phyloP scores from a whole-genome alignment of 176 grass and related monocot genomes.

The Hyparrhenia diplandra region DNA sequence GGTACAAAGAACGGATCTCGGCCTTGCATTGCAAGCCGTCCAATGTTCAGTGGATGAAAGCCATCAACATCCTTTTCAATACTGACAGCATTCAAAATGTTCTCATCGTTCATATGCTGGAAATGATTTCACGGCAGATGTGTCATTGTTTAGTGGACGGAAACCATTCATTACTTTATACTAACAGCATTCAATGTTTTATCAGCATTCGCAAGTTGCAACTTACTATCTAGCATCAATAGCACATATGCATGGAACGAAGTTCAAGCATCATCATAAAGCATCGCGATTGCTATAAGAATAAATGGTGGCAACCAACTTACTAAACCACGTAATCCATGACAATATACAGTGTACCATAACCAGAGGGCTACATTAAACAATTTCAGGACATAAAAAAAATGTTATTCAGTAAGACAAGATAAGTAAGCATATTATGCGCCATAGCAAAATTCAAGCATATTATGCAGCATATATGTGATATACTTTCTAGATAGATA shows the following conservation, averaged over 20 bases:
- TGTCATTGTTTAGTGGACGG: conserved; percentile 45
- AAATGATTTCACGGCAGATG: conserved; percentile 18
- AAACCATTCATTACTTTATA: conserved; percentile 60
- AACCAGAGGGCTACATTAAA: neutral
- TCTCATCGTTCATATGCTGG: conserved; percentile 97
- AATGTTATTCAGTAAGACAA: neutral
- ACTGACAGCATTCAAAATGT: conserved; percentile 76
- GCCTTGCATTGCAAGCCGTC: conserved; percentile 94
- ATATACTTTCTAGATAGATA: neutral
- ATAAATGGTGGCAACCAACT: neutral
- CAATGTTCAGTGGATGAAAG: conserved; percentile 97
- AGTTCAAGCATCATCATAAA: neutral
- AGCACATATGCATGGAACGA: neutral
- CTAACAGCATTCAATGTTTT: conserved; percentile 49
- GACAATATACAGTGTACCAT: neutral
- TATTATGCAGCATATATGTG: neutral
- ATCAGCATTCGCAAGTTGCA: conserved; percentile 62
- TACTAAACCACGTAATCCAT: neutral
- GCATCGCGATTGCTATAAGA: neutral
- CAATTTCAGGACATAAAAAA: neutral
- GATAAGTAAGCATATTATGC: neutral
- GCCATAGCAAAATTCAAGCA: neutral
- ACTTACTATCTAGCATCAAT: neutral
- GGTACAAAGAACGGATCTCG: conserved; percentile 84
- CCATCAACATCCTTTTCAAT: conserved; percentile 91